Evolutionary conservation across 208 protist species (phyloP), one percentile per base, ranked within the genome.

Genomic region (Acanthamoeba castellanii): DNA sequence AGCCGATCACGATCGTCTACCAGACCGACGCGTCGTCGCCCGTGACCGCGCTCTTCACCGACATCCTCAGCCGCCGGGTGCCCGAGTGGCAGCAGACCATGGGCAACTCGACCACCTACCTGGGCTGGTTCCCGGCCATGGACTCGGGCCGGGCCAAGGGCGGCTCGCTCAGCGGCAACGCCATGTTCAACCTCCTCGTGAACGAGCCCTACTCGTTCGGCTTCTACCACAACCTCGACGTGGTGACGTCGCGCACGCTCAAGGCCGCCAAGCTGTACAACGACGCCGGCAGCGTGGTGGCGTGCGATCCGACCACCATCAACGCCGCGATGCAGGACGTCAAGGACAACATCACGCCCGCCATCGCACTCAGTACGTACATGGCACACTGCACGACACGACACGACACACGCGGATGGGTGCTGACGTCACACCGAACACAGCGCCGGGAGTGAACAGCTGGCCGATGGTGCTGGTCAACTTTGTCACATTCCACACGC

Each of bases 191-290:
- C 34, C 3, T 14, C 9, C 72, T 81, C 8, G 30, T 32, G 27
- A 81, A 81, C 72, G 1, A 20, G 72, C 72, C 72, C 72, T 81
- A 81, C 72, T 81, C 72, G 34, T 81, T 81, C 72, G 72, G 72
- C 30, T 81, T 81, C 42, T 81, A 81, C 72, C 72, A 81, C 34
- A 81, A 81, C 72, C 72, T 81, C n/a, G 72, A 81, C 72, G 72
- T 81, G 13, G 72, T 81, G 34, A 47, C 34, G 0, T 81, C 72
- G 72, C 72, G 72, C 72, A 81, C 72, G 34, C 72, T 81, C 37
- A 81, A 81, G 72, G 37, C 72, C 34, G 72, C 13, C 20, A n/a
- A 2, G 47, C 47, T 87, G 16, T 47, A 47, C 27, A 87, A 87
- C 78, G 52, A 57, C 13, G 78, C 78, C 5, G 78, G 78, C 78